Base-by-base conservation (phyloP, 1,284 basidiomycete species). In the Microbotryomycetes sp. region DNA sequence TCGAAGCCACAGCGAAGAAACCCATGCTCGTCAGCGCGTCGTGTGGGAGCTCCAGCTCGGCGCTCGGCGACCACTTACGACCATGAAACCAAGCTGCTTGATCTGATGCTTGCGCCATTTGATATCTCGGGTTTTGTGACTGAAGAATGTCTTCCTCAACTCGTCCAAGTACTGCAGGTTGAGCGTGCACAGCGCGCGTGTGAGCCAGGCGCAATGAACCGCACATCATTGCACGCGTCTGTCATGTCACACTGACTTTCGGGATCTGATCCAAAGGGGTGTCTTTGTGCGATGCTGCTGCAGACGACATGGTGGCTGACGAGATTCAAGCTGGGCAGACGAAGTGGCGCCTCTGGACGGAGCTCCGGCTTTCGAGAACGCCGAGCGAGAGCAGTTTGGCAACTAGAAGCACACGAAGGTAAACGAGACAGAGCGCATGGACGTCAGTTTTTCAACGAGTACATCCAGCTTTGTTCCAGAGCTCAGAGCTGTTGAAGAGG, bases 91-190 rank as follows among this genome's bases (percentile, higher is more conserved):
- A 36, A 77, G 70, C 68, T 76, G 73, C 71, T 76, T 74, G 70
- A 77, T 71, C 68, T 77, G 76, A 49, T 72, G 69, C 67, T 76
- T 75, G 47, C 76, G 64, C 67, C 75, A 77, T 26, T 70, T 67
- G 64, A 76, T 49, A 28, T 67, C 60, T 46, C 74, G 72, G 15
- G 74, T 76, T 64, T 75, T 76, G 58, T 74, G 74, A 26, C 72
- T 64, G 42, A 74, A 42, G 70, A 77, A 77, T 29, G 66, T 66
- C 32, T 49, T 32, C 42, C 30, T 49, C 29, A 66, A 46, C 15
- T 52, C 50, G 48, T 63, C 54, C 56, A 63, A 54, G 19, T 55
- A 49, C 65, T 66, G 50, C 14, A 9, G 36, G 19, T 42, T 42
- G 36, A 12, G 9, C 36, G 36, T 12, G 36, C 9, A 42, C 12